Evolutionary conservation across 192 early-diverging fungal genomes (phyloP), one percentile per base, ranked within the genome.

Genomic region (Backusella tuberculispora): DNA sequence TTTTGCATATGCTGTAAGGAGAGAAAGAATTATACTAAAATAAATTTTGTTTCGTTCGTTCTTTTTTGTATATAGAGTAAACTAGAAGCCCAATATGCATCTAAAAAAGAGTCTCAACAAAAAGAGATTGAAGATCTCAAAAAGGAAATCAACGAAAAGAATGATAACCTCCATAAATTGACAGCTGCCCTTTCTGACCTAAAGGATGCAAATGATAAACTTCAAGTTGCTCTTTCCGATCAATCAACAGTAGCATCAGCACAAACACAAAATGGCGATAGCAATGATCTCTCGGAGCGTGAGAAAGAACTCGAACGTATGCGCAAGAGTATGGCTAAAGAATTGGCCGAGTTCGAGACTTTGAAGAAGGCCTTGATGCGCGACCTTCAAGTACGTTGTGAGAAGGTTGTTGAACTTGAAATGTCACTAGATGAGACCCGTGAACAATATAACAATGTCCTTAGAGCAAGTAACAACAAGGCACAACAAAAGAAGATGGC

Each of bases 351-450:
- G 68, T 98, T 97, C 84, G 98, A 99, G 74, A 90, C 92, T 66
- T 96, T 98, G 96, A 97, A 97, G 87, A 97, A 98, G 90, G 95
- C 94, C 47, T 85, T 99, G 75, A 97, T 98, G 96, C 92, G 94
- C 46, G 97, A 99, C 79, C 90, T 99, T 50, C 95, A 98, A 85
- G 92, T 95, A 85, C 92, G 97, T 53, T 98, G 96, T 84, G 97
- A 99, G 81, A 94, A 95, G 90, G 94, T 97, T 66, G 96, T 99
- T 34, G 96, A 99, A 87, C 88, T 99, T 29, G 98, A 98, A 83
- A 94, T 99, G 78, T 92, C 94, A 6, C 85, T 99, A 69, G 98
- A 99, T 78, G 98, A 99, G 73, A 90, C 92, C 7, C 92, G 96
- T 21, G 94, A 95, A 78, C 93, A 98, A 85, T 94, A 96, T 76